Base-by-base conservation (phyloP, 352 stramenopile species). In the Poterioochromonas sp. region DNA sequence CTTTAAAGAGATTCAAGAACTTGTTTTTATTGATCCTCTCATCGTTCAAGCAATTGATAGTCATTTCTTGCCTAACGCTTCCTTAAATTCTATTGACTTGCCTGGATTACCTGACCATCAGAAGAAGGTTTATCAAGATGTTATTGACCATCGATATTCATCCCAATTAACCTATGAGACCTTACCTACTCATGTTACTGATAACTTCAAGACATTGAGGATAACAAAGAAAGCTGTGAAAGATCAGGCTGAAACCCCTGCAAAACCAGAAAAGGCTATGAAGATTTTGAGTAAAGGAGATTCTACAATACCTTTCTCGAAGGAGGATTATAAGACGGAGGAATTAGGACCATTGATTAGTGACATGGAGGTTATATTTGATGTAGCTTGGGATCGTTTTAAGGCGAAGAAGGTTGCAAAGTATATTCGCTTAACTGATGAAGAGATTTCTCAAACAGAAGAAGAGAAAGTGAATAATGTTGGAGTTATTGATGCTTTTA, bases 401-500 rank as follows among this genome's bases (percentile, higher is more conserved):
- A 74, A 35, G 32, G 37, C 0, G 3, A 58, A n/a, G 22, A 29
- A 18, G 39, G 12, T 54, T 54, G 65, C 65, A 26, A 37, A 8
- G 11, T 35, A 51, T 34, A 39, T 74, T 18, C 65, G 65, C 1
- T 12, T 74, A 39, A 74, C 37, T 8, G 65, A 74, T n/a, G 65
- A 58, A 35, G 39, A 5, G 35, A 37, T 74, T 8, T 22, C 65
- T 5, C 34, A 54, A 34, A 37, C 43, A 1, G 3, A 5, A 32
- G 65, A 34, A 22, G 41, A 37, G 43, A 34, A 74, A 35, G n/a
- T n/a, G n/a, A n/a, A n/a, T n/a, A n/a, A n/a, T n/a, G 3, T 58
- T 12, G 65, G 65, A 22, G 40, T 74, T n/a, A 26, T 74, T 22
- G 65, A 74, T n/a, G 8, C 53, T 34, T 5, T 74, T 12, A 74